phyloP scores from a whole-genome alignment of 1,284 basidiomycete genomes.

The Phlebopus sp. region DNA sequence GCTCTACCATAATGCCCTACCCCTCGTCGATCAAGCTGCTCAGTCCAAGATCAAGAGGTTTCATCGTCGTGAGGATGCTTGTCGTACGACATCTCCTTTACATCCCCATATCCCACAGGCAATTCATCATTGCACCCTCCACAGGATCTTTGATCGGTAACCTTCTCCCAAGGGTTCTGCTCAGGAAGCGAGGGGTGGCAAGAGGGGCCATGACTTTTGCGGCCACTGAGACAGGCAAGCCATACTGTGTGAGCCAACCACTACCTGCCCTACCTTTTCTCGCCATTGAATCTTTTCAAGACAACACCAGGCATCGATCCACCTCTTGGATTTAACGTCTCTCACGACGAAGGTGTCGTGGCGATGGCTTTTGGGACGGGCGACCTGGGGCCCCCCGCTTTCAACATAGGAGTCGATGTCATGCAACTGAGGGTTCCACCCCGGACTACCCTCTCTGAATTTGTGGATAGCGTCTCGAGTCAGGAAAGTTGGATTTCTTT shows the following conservation, averaged over 20 bases:
- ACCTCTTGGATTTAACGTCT: slow-evolving; percentile 71
- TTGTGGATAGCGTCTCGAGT: slow-evolving; percentile 62
- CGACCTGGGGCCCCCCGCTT: slow-evolving; percentile 52
- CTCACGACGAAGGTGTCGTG: slow-evolving; percentile 73
- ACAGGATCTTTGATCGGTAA: slow-evolving; percentile 72
- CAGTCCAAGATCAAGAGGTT: slow-evolving; percentile 57
- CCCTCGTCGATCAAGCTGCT: slow-evolving; percentile 53
- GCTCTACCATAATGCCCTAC: slow-evolving; percentile 55
- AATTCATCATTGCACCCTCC: background rate
- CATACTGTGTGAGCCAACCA: slow-evolving; percentile 57
- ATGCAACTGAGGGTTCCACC: slow-evolving; percentile 70
- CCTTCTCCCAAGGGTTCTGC: slow-evolving; percentile 60
- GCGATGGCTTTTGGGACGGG: slow-evolving; percentile 64
- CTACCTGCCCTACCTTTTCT: slow-evolving; percentile 2
- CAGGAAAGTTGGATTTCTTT: slow-evolving; percentile 45
- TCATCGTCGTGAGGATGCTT: slow-evolving; percentile 68
- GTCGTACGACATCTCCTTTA: slow-evolving; percentile 46
- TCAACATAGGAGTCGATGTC: slow-evolving; percentile 69
- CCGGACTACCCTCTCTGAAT: slow-evolving; percentile 51
- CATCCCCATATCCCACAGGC: slow-evolving; percentile 2
- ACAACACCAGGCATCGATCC: slow-evolving; percentile 42
- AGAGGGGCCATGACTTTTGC: slow-evolving; percentile 48
- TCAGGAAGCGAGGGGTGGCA: slow-evolving; percentile 53
- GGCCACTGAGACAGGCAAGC: slow-evolving; percentile 63
- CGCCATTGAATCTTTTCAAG: slow-evolving; percentile 30